A percentile compares a stretch with the other conserved stretches of the same genome.
Conservation (phyloP, 2,329 filamentous ascomycete species). For the Aspergillus flavus region DNA sequence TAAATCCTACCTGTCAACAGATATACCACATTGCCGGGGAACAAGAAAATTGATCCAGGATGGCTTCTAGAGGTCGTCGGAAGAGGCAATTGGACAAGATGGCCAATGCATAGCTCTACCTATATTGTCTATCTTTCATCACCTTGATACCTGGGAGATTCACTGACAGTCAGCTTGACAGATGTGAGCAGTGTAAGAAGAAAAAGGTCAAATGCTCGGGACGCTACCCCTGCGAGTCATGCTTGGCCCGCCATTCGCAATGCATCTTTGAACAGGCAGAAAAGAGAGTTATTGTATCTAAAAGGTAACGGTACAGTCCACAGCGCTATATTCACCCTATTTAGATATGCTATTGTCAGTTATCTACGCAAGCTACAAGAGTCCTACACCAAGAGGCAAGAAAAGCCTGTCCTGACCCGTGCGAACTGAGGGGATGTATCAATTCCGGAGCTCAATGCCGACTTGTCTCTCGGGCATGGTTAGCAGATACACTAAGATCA, state of each 20-base stretch:
- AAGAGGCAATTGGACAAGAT: neutral
- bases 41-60: neutral
- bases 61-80: neutral
- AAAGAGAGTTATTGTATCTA: slow-evolving; percentile 7
- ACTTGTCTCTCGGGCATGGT: neutral
- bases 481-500: neutral
- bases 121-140: too few relatives aligned
- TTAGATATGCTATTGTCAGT: neutral
- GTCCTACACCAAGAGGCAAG: neutral
- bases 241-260: slow-evolving; percentile 4
- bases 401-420: too few relatives aligned
- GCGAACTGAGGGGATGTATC: neutral
- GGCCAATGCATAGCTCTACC: slow-evolving; percentile 5
- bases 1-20: too few relatives aligned
- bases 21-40: neutral
- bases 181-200: slow-evolving; percentile 13
- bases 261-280: slow-evolving; percentile 11
- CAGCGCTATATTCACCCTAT: neutral
- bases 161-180: neutral
- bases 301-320: neutral
- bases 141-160: too few relatives aligned
- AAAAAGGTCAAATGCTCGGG: slow-evolving; percentile 15
- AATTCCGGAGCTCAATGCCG: neutral
- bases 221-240: slow-evolving; percentile 11
- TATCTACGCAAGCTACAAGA: slow-evolving; percentile 5